Conservation (phyloP, 176 grass and related monocot species). For the Cocos nucifera region DNA sequence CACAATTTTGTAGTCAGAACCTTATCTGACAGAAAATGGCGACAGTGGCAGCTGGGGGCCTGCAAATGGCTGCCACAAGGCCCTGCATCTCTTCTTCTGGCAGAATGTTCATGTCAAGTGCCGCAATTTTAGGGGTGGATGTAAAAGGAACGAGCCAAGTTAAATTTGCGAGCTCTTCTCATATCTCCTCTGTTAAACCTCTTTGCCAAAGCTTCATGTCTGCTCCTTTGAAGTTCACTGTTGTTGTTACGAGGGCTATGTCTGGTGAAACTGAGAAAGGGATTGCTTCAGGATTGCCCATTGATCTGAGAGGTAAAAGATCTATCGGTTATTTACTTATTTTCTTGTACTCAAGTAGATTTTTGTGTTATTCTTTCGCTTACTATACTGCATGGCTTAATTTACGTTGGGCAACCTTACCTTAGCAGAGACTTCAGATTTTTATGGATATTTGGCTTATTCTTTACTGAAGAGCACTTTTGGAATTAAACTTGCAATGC, state of each 20-base stretch:
- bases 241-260: slow-evolving; percentile 53
- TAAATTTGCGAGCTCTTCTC: slow-evolving; percentile 20
- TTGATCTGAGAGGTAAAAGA: slow-evolving; percentile 70
- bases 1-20: too few relatives aligned
- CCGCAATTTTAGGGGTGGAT: slow-evolving; percentile 17
- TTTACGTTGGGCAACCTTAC: too few relatives aligned
- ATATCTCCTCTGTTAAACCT: neutral
- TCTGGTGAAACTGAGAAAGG: slow-evolving; percentile 28
- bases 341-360: neutral
- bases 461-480: too few relatives aligned
- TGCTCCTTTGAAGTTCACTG: slow-evolving; percentile 14
- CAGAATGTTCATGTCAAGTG: slow-evolving; percentile 16
- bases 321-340: neutral
- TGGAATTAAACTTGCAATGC: too few relatives aligned
- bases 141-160: slow-evolving; percentile 10
- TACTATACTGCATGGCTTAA: neutral
- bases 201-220: neutral
- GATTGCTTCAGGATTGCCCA: slow-evolving; percentile 45
- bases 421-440: too few relatives aligned
- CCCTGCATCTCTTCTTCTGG: slow-evolving; percentile 35
- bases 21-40: slow-evolving; percentile 28
- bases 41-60: slow-evolving; percentile 33
- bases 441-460: too few relatives aligned
- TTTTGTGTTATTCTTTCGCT: neutral
- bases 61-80: slow-evolving; percentile 27